Base-by-base conservation (phyloP, 2,329 filamentous ascomycete genomes). In the Pseudogymnoascus sp. region DNA sequence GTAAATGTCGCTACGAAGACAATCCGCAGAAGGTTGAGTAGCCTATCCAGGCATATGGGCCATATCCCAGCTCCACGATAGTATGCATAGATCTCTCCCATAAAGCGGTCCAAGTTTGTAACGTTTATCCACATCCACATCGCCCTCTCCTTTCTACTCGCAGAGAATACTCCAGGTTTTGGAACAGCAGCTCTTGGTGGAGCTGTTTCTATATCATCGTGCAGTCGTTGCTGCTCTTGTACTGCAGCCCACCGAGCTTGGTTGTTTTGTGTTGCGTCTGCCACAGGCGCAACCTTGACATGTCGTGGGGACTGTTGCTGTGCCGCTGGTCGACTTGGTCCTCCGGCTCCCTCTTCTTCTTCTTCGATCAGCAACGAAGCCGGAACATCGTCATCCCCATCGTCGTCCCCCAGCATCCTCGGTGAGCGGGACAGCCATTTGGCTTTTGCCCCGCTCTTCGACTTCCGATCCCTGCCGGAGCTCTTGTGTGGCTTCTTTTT, bases 71-170 rank as follows among this genome's bases (percentile, higher is more conserved):
- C 83, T 6, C 82, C 83, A 39, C 80, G 74, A 68, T 84, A 90
- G 73, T 90, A 90, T 54, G 81, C 76, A 71, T 90, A 90, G 6
- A 89, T 84, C 47, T 88, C 83, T 61, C 79, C 78, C 64, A 90
- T 76, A 69, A 89, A 90, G 60, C 82, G 83, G 70, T 90, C 87
- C 61, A 90, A 71, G 67, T 89, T 87, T 61, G 82, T 80, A 39
- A 89, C 85, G 68, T 89, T 89, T 15, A 85, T 84, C 84, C 87
- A 90, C 64, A 84, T 79, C 84, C 86, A 90, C 78, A 89, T 80
- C 17, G 87, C 87, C 68, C 83, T 85, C 67, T 87, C 84, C 72
- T 82, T 82, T 0, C 85, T 83, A 68, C 84, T 82, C 29, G 79
- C 76, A 60, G 76, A 63, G 17, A 70, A 76, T 59, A 79, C 74